These are phyloP conservation scores for Colletotrichum graminicola DNA, from an alignment of 2,329 filamentous ascomycete genomes.

Conservation along the genomic window DNA sequence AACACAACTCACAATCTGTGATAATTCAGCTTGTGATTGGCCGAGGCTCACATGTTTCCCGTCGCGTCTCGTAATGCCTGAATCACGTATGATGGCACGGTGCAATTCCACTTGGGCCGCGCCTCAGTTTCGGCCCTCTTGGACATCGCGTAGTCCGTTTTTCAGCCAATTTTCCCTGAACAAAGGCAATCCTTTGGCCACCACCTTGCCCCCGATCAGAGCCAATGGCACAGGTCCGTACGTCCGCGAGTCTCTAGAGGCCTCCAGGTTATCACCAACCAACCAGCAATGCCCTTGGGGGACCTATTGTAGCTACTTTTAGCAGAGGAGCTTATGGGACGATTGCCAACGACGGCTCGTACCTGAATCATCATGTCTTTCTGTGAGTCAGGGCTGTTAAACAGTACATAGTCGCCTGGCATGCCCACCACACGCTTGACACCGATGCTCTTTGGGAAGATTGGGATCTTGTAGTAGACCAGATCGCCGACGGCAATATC, in stretches of 20 bases:
- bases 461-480: conserved; percentile 82
- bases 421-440: conserved; percentile 85
- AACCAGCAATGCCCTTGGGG: conserved; percentile 94
- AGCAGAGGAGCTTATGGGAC: not conserved
- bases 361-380: conserved; percentile 73
- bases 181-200: conserved; percentile 71
- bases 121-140: conserved; percentile 29
- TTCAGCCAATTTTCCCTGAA: conserved; percentile 64
- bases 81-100: not conserved
- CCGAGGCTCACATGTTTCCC: not conserved
- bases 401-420: conserved; percentile 80
- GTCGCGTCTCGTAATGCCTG: not conserved
- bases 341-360: conserved; percentile 36
- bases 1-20: conserved; percentile 27
- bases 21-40: conserved; percentile 8
- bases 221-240: conserved; percentile 90
- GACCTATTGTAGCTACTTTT: conserved; percentile 66
- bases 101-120: not conserved
- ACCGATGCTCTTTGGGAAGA: conserved; percentile 68
- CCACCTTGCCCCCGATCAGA: conserved; percentile 84
- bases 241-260: conserved; percentile 86
- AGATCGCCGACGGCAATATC: conserved; percentile 82
- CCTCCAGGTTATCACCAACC: conserved; percentile 86
- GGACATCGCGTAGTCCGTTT: conserved; percentile 55
- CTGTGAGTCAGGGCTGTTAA: conserved; percentile 69